Evolutionary conservation across 352 stramenopile genomes (phyloP), one percentile per base, ranked within the genome.

Genomic region (Saprolegnia diclina): DNA sequence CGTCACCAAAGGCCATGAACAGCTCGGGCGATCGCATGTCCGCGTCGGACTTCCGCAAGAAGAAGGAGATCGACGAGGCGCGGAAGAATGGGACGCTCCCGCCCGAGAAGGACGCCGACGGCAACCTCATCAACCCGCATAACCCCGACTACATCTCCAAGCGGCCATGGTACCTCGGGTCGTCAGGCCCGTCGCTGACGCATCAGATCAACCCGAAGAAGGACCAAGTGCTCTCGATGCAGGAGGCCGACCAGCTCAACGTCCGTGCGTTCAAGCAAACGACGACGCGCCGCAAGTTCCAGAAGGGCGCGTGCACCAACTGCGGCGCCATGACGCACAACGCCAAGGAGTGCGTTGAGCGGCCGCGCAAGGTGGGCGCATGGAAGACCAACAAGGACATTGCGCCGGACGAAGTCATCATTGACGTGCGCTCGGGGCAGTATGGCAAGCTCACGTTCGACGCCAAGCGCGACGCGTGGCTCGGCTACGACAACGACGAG

Each of bases 131-230:
- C 76, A 99, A 99, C 79, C 96, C 97, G 46, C 97, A 99, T 85
- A 99, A 99, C 77, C 97, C 97, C 50, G 96, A 99, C 79, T 99
- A 98, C 81, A 99, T 99, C 74, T 98, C 90, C 54, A 98, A 99
- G 79, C 87, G 94, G 72, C 97, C 97, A 57, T 99, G 97, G 97
- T 99, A 99, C 80, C 79, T 99, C 54, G 96, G 92, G 64, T 83
- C 97, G 73, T 89, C 81, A 55, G 92, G 92, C 37, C 91, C 94
- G 29, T 97, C 92, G 45, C 82, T 99, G 56, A 97, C 98, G 69
- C 95, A 99, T 77, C 95, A 99, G 80, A 92, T 86, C 59, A 71
- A 91, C 57, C 79, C 98, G 71, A 94, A 96, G 67, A 83, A 97
- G 72, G 90, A 91, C 69, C 94, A 95, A 65, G 45, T 97, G 66